phyloP scores from a whole-genome alignment of 192 early-diverging fungal species.

The Chytriomyces sp. region DNA sequence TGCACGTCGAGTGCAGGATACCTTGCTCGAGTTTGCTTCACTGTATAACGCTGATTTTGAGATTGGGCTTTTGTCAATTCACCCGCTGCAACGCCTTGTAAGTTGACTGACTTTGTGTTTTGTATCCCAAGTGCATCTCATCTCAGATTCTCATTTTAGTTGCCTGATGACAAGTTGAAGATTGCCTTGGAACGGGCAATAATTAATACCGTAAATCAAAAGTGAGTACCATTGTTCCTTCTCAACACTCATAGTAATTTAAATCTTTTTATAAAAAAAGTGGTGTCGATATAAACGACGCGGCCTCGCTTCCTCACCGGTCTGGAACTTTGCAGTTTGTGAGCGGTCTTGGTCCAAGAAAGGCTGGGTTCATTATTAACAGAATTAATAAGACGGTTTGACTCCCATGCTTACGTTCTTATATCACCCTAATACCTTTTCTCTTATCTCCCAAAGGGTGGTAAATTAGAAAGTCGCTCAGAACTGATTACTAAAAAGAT shows the following conservation, averaged over 20 bases:
- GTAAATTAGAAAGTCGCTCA: conserved; percentile 67
- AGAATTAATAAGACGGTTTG: conserved; percentile 52
- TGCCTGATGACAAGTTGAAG: conserved; percentile 71
- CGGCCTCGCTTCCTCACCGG: conserved; percentile 66
- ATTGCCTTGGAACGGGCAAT: conserved; percentile 80
- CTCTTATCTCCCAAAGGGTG: conserved; percentile 28
- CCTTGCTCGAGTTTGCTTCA: conserved; percentile 78
- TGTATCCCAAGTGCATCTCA: neutral
- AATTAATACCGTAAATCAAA: conserved; percentile 80
- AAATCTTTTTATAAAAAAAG: conserved; percentile 5
- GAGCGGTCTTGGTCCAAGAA: conserved; percentile 90
- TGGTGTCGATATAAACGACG: conserved; percentile 91
- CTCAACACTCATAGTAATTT: neutral
- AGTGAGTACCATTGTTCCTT: conserved; percentile 37
- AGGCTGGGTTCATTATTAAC: conserved; percentile 78
- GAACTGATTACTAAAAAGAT: conserved; percentile 73
- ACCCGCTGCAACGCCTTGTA: conserved; percentile 76
- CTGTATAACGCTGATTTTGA: conserved; percentile 65
- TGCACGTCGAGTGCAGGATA: conserved; percentile 83
- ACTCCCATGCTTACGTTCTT: neutral
- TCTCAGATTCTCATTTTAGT: conserved; percentile 18
- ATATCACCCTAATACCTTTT: neutral
- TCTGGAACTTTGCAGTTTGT: conserved; percentile 83
- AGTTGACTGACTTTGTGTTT: conserved; percentile 9
- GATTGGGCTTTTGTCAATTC: conserved; percentile 61